Percentiles rank a stretch among this genome's conserved stretches.
Conservation (phyloP, 192 early-diverging fungal species). For the Coemansia sp. region DNA sequence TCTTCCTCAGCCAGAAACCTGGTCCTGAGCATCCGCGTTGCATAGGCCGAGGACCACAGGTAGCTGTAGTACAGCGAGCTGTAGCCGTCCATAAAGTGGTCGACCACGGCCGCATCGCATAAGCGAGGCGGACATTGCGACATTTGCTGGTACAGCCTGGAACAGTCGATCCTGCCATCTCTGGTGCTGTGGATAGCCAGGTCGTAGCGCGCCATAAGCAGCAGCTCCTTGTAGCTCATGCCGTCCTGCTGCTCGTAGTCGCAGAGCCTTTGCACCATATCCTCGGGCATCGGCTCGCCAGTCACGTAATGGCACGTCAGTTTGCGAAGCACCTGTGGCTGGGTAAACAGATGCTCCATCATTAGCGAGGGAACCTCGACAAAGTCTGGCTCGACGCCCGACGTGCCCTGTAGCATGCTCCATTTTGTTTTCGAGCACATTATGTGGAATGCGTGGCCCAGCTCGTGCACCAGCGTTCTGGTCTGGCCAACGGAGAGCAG, state of each 20-base stretch:
- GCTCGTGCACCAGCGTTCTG: conserved; percentile 74
- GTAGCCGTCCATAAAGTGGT: conserved; percentile 5
- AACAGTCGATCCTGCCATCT: neutral
- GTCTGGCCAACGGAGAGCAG: conserved; percentile 73
- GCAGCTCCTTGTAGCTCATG: conserved; percentile 64
- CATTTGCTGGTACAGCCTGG: neutral
- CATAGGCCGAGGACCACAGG: neutral
- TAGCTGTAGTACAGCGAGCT: conserved; percentile 4
- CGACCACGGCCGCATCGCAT: neutral
- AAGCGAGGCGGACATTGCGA: neutral
- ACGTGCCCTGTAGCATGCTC: conserved; percentile 62
- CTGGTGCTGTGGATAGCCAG: conserved; percentile 62
- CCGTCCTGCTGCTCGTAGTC: conserved; percentile 64
- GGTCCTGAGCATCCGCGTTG: neutral
- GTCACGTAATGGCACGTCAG: conserved; percentile 67
- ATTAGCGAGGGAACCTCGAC: conserved; percentile 80
- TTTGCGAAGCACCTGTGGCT: conserved; percentile 50
- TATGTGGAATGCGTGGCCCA: conserved; percentile 64
- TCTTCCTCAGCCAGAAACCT: conserved; percentile 1
- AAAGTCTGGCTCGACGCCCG: conserved; percentile 71
- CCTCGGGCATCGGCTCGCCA: conserved; percentile 61
- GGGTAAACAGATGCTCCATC: conserved; percentile 73
- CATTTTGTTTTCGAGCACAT: conserved; percentile 68
- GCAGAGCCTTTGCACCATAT: conserved; percentile 61
- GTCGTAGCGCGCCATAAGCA: conserved; percentile 71